Evolutionary conservation across 805 yeast species (phyloP).

Genomic region (Brettanomyces naardenensis): DNA sequence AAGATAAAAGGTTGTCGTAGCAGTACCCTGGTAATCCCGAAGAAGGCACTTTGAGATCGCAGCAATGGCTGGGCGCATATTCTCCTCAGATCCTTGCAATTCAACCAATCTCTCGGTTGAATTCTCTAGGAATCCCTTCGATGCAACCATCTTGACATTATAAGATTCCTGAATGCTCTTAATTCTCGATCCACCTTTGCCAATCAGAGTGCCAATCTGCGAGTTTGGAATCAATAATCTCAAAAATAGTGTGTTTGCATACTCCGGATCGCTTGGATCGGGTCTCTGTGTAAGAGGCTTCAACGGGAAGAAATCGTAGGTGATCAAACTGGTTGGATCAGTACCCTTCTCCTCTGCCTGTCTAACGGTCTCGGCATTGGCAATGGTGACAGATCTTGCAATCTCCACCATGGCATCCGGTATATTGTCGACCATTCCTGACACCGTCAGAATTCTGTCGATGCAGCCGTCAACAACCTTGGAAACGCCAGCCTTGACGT

Average conservation of each 20-base stretch:
- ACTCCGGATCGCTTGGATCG: constrained; percentile 41
- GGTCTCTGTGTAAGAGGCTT: constrained; percentile 50
- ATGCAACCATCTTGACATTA: constrained; percentile 76
- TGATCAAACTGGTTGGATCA: constrained; percentile 25
- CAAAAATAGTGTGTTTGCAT: constrained; percentile 46
- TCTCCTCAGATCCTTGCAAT: constrained; percentile 68
- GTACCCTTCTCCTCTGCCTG: constrained; percentile 17
- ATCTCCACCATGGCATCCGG: constrained; percentile 65
- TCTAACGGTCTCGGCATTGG: constrained; percentile 22
- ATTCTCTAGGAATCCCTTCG: constrained; percentile 73
- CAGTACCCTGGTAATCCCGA: constrained; percentile 64
- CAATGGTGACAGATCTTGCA: constrained; percentile 53
- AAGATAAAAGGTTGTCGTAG: constrained; percentile 55
- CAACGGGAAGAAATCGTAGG: constrained; percentile 49
- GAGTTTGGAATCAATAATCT: constrained; percentile 74
- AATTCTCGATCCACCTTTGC: constrained; percentile 74
- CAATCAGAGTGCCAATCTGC: constrained; percentile 85
- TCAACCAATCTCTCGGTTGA: constrained; percentile 84
- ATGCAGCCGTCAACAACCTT: constrained; percentile 72
- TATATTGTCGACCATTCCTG: constrained; percentile 64
- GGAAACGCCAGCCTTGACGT: constrained; percentile 82
- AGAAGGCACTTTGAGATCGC: constrained; percentile 63
- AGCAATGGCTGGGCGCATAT: constrained; percentile 48
- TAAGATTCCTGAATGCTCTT: constrained; percentile 65
- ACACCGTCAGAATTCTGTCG: constrained; percentile 74